phyloP scores from a whole-genome alignment of 2,329 filamentous ascomycete genomes.

The Diaporthe sp. region DNA sequence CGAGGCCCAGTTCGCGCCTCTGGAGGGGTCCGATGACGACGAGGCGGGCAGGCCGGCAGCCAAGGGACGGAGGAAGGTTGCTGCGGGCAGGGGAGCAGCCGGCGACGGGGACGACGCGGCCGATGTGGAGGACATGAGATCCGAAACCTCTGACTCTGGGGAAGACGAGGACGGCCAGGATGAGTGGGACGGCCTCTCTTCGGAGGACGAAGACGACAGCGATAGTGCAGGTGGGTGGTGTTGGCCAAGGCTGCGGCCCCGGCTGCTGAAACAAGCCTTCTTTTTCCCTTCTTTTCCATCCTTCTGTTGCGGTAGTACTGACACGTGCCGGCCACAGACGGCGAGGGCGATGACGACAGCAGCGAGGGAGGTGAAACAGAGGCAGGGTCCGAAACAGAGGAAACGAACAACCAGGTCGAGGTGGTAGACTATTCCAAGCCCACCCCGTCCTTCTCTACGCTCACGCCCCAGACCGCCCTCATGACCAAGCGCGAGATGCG shows the following conservation, averaged over 20 bases:
- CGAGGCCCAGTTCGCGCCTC: conserved; percentile 87
- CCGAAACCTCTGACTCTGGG: conserved; percentile 35
- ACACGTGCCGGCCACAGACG: conserved; percentile 42
- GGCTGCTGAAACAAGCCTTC: conserved; percentile 19
- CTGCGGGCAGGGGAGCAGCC: conserved; percentile 49
- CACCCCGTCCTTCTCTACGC: conserved; percentile 51
- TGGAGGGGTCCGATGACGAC: conserved; percentile 61
- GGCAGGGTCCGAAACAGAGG: conserved; percentile 42
- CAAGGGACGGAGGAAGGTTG: conserved; percentile 49
- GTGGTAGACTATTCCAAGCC: conserved; percentile 72
- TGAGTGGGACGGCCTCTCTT: conserved; percentile 76
- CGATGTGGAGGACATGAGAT: conserved; percentile 41
- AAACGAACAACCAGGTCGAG: conserved; percentile 59
- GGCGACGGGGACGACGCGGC: conserved; percentile 49
- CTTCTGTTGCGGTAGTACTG: conserved; percentile 10
- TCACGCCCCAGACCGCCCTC: conserved; percentile 49
- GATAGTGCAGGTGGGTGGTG: conserved; percentile 41
- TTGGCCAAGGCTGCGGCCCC: neutral
- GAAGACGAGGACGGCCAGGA: conserved; percentile 54
- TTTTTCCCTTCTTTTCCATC: neutral
- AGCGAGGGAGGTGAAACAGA: conserved; percentile 47
- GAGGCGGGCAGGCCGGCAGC: conserved; percentile 45
- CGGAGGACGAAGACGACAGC: conserved; percentile 57
- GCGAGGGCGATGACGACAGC: conserved; percentile 44
- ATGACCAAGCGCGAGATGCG: conserved; percentile 80